Base-by-base conservation (phyloP, 495 filamentous ascomycete genomes). In the Glonium stellatum region DNA sequence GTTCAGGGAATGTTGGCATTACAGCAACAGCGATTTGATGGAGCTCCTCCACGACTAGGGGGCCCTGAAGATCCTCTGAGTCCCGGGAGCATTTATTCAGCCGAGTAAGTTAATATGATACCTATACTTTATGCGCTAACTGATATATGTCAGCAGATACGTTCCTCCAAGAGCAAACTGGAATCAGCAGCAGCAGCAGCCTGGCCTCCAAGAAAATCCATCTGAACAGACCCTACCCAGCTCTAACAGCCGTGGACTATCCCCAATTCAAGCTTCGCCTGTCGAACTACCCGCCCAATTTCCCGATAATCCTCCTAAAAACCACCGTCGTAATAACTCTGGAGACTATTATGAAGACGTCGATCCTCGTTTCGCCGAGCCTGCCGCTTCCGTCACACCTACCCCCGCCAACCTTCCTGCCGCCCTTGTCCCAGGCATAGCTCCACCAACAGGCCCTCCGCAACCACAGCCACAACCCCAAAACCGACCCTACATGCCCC, bases 281-380 rank as follows among this genome's bases (percentile, higher is more conserved):
- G 73, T 76, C 19, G 81, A 82, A 66, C 72, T 74, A 53, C 60
- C 65, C 35, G 55, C 65, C 44, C 60, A 68, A 34, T 42, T 54
- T 55, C 66, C 71, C 55, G 69, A 61, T 59, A 58, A 55, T 58
- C 67, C 60, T 47, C 67, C 59, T 53, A 74, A 60, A 31, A 74
- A 50, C 55, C 73, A 80, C 72, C 70, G 68, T 47, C 71, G 81
- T 51, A 69, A 69, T 18, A 72, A 69, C 25, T 79, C 80, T 10
- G 77, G 78, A 47, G 73, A 80, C 58, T 97, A 97, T 73, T 96
- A 92, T 69, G 93, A 98, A 80, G 93, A 97, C 70, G 86, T 93
- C 19, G 91, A 95, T 58, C 93, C 93, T 22, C 86, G 86, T 42
- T 98, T 97, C 70, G 87, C 76, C 49, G 79, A 78, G 59, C 69